Percentiles rank a stretch among this genome's conserved stretches.
Conservation (phyloP, 208 protist genomes). For the Trypanosoma congolense region DNA sequence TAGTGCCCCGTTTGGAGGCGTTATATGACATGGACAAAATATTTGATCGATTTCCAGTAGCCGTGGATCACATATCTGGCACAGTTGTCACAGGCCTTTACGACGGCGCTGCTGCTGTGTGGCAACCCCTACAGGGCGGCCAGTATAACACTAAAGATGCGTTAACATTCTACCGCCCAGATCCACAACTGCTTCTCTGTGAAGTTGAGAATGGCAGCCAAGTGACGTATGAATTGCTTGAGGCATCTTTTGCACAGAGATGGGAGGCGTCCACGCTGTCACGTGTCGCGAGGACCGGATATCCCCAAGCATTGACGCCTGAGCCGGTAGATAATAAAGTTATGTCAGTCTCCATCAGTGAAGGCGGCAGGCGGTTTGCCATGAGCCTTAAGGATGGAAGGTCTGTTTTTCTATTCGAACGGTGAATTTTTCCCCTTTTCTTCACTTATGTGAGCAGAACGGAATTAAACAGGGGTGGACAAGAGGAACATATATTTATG, state of each 20-base stretch:
- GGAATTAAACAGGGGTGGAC: no score
- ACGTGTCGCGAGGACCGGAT: not conserved
- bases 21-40: conserved; percentile 83
- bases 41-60: conserved; percentile 82
- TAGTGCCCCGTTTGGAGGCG: conserved; percentile 55
- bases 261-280: not conserved
- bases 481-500: no score
- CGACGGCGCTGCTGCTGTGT: conserved; percentile 77
- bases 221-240: conserved; percentile 31
- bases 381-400: conserved; percentile 70
- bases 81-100: conserved; percentile 85
- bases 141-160: conserved; percentile 21
- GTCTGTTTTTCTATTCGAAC: conserved; percentile 75
- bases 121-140: conserved; percentile 61
- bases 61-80: conserved; percentile 65
- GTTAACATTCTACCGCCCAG: conserved; percentile 63
- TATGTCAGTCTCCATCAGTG: conserved; percentile 58
- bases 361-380: conserved; percentile 78
- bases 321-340: conserved; percentile 79
- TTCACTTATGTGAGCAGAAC: no score
- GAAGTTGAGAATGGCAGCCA: conserved; percentile 25
- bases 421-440: no score
- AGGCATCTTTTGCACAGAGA: conserved; percentile 26
- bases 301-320: conserved; percentile 34
- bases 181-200: conserved; percentile 43